Percentiles rank a stretch among this genome's conserved stretches.
phyloP scores from a whole-genome alignment of 148 eudicot genomes.

The Camellia sinensis region DNA sequence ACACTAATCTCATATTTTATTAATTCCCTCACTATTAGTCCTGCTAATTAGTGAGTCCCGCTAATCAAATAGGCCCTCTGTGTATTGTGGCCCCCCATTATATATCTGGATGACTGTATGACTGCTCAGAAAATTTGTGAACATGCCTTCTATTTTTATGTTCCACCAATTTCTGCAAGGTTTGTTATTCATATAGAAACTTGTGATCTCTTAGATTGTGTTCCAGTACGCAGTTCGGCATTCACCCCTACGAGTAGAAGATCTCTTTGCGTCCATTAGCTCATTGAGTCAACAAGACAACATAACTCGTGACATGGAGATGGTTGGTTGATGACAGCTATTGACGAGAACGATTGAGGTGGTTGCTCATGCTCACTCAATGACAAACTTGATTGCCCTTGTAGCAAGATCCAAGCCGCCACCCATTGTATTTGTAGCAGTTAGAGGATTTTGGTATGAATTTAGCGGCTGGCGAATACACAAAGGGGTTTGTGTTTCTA shows the following conservation, averaged over 20 bases:
- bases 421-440: not conserved
- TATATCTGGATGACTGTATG: not conserved
- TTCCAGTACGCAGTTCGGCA: slow-evolving; percentile 85
- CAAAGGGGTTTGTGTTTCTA: too few relatives aligned
- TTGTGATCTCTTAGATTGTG: slow-evolving; percentile 49
- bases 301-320: slow-evolving; percentile 47
- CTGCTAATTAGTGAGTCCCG: too few relatives aligned
- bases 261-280: slow-evolving; percentile 55
- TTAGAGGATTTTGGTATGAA: not conserved
- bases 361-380: not conserved
- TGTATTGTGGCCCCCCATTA: too few relatives aligned
- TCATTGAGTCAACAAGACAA: slow-evolving; percentile 41
- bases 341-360: not conserved
- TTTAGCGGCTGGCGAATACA: not conserved
- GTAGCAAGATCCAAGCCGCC: too few relatives aligned
- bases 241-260: slow-evolving; percentile 74
- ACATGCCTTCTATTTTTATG: not conserved
- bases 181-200: not conserved
- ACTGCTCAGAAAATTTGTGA: not conserved
- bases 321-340: slow-evolving; percentile 41
- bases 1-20: not conserved
- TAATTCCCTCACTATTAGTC: too few relatives aligned
- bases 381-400: not conserved
- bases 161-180: not conserved
- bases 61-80: too few relatives aligned